phyloP scores from a whole-genome alignment of 2,329 filamentous ascomycete species.

The Pleoardoris graminearum region DNA sequence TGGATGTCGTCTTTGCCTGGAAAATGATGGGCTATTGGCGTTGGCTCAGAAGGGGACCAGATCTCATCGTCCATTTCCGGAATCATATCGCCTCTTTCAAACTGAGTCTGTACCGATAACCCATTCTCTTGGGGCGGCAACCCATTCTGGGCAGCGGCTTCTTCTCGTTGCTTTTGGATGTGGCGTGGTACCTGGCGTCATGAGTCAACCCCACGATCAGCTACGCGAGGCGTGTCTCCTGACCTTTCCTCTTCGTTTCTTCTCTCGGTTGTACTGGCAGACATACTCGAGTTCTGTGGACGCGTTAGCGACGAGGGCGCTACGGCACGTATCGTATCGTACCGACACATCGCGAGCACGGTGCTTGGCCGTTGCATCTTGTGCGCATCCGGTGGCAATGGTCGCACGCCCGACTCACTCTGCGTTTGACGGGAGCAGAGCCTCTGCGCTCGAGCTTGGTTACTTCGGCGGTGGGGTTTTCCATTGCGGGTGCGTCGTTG shows the following conservation, averaged over 20 bases:
- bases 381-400: slow-evolving; percentile 94
- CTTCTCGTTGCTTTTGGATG: slow-evolving; percentile 45
- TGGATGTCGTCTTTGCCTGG: slow-evolving; percentile 30
- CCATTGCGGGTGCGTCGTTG: slow-evolving; percentile 28
- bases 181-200: slow-evolving; percentile 39
- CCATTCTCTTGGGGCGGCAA: slow-evolving; percentile 32
- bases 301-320: slow-evolving; percentile 14
- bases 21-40: slow-evolving; percentile 42
- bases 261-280: slow-evolving; percentile 88
- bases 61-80: slow-evolving; percentile 43
- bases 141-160: slow-evolving; percentile 30
- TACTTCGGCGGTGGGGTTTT: slow-evolving; percentile 28
- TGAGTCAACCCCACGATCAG: slow-evolving; percentile 5
- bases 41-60: slow-evolving; percentile 42
- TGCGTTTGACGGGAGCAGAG: slow-evolving; percentile 71
- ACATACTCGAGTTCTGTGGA: slow-evolving; percentile 76
- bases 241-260: slow-evolving; percentile 92
- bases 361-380: slow-evolving; percentile 89
- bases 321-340: slow-evolving; percentile 38
- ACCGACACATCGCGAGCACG: slow-evolving; percentile 91
- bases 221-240: slow-evolving; percentile 55
- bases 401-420: slow-evolving; percentile 92
- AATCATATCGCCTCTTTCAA: slow-evolving; percentile 32
- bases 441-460: slow-evolving; percentile 38
- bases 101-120: slow-evolving; percentile 30